Conservation (phyloP, 768 basidiomycete genomes). For the Coprinellus aureogranulatus region DNA sequence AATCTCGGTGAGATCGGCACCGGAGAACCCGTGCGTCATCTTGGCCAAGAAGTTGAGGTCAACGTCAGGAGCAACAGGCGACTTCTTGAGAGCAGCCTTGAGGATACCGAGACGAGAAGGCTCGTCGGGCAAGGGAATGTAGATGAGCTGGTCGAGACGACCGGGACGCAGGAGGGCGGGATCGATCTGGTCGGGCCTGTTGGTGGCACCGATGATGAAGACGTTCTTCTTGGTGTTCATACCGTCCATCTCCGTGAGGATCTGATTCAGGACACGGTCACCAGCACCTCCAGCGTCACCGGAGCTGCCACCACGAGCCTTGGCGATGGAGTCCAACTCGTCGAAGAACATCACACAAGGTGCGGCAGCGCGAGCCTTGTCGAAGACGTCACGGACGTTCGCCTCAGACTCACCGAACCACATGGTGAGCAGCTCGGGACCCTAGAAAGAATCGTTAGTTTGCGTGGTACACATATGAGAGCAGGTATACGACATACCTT, state of each 20-base stretch:
- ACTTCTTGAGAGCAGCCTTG: conserved; percentile 87
- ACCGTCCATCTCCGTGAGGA: conserved; percentile 97
- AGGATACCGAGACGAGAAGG: conserved; percentile 88
- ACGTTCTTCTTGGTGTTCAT: conserved; percentile 99
- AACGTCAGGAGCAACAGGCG: conserved; percentile 79
- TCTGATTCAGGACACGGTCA: conserved; percentile 96
- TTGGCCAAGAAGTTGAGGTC: conserved; percentile 85
- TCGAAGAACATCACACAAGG: conserved; percentile 99
- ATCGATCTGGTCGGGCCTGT: conserved; percentile 95
- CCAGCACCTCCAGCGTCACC: conserved; percentile 96
- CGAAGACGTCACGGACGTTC: conserved; percentile 98
- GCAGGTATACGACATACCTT: conserved; percentile 51
- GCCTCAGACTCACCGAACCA: conserved; percentile 99
- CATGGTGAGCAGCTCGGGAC: conserved; percentile 97
- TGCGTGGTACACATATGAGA: background rate
- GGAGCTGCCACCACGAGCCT: conserved; percentile 85
- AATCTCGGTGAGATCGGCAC: conserved; percentile 99
- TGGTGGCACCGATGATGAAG: conserved; percentile 97
- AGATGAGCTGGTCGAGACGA: conserved; percentile 98
- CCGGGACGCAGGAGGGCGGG: conserved; percentile 91
- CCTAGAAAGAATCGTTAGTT: conserved; percentile 41
- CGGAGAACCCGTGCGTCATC: conserved; percentile 96
- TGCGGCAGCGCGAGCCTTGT: conserved; percentile 98
- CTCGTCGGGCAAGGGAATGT: conserved; percentile 98
- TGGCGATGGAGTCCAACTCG: conserved; percentile 98